Conservation (phyloP, 2,329 filamentous ascomycete species). For the Thielaviopsis musarum region DNA sequence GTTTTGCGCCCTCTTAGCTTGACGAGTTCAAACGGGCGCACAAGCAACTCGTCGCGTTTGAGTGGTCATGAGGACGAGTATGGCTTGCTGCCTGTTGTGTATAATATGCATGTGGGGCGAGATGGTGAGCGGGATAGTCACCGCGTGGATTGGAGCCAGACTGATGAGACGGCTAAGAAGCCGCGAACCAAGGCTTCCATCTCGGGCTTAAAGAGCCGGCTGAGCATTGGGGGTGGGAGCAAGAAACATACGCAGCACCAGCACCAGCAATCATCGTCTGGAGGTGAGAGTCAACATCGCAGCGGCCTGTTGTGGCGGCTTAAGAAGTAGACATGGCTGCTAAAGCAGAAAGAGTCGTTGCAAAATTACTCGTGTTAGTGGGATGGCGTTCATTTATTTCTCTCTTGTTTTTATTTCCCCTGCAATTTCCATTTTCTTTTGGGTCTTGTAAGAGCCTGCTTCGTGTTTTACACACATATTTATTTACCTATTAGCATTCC, state of each 20-base stretch:
- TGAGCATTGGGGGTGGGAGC: conserved; percentile 17
- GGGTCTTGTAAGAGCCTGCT: not conserved
- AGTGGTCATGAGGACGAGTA: not conserved
- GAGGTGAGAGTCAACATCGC: not conserved
- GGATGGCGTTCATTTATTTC: not conserved
- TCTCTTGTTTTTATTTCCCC: not conserved
- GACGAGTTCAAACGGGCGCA: not conserved
- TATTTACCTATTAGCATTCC: no score
- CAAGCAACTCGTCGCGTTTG: not conserved
- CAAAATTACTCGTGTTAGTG: no score
- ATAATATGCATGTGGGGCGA: not conserved
- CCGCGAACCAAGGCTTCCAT: conserved; percentile 19
- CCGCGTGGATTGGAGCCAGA: conserved; percentile 42
- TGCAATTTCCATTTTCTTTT: not conserved
- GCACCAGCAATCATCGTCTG: not conserved
- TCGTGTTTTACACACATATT: not conserved
- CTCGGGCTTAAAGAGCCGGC: conserved; percentile 20
- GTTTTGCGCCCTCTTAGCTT: not conserved
- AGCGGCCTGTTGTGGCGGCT: conserved; percentile 1
- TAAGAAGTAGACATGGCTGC: not conserved
- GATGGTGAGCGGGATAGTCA: conserved; percentile 19
- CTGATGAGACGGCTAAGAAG: conserved; percentile 26
- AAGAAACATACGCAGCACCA: conserved; percentile 12
- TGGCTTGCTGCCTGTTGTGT: not conserved
- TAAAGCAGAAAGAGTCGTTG: no score